Percentiles rank a stretch among this genome's conserved stretches.
phyloP scores from a whole-genome alignment of 495 filamentous ascomycete species.

The Pyrenopolyporus hunteri region DNA sequence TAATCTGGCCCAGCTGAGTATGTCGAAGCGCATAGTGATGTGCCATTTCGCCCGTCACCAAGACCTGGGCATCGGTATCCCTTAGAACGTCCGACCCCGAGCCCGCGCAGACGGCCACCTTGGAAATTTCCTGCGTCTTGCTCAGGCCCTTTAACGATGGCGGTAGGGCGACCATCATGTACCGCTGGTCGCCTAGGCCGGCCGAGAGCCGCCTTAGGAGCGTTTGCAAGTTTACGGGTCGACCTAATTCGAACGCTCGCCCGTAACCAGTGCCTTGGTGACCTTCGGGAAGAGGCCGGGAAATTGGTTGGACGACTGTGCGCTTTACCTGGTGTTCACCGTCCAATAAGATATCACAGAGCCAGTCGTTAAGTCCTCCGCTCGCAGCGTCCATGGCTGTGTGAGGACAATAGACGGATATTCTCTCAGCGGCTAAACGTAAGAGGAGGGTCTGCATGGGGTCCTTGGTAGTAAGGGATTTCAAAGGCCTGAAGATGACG shows the following conservation, averaged over 20 bases:
- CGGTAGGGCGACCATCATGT: constrained; percentile 52
- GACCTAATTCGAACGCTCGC: constrained; percentile 67
- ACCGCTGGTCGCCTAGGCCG: constrained; percentile 44
- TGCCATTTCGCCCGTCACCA: constrained; percentile 90
- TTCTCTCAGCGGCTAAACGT: constrained; percentile 81
- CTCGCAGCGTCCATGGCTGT: constrained; percentile 90
- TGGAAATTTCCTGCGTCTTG: constrained; percentile 54
- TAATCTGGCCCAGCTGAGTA: constrained; percentile 83
- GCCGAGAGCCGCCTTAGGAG: constrained; percentile 61
- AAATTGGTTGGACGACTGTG: constrained; percentile 48
- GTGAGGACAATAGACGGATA: constrained; percentile 94
- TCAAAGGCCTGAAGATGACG: constrained; percentile 92
- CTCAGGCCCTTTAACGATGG: constrained; percentile 26
- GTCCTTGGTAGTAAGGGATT: constrained; percentile 82
- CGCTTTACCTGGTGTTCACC: constrained; percentile 36
- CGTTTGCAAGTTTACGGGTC: constrained; percentile 61
- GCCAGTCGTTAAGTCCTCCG: constrained; percentile 91
- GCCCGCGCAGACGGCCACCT: constrained; percentile 79
- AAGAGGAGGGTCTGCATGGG: constrained; percentile 86
- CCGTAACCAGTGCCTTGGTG: constrained; percentile 79
- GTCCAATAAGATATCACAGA: constrained; percentile 78
- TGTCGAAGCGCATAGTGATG: constrained; percentile 90
- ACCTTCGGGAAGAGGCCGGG: constrained; percentile 47
- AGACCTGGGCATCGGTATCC: constrained; percentile 70
- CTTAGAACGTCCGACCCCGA: constrained; percentile 78